Conservation (phyloP, 306 rosid genomes). For the Senna siamea region DNA sequence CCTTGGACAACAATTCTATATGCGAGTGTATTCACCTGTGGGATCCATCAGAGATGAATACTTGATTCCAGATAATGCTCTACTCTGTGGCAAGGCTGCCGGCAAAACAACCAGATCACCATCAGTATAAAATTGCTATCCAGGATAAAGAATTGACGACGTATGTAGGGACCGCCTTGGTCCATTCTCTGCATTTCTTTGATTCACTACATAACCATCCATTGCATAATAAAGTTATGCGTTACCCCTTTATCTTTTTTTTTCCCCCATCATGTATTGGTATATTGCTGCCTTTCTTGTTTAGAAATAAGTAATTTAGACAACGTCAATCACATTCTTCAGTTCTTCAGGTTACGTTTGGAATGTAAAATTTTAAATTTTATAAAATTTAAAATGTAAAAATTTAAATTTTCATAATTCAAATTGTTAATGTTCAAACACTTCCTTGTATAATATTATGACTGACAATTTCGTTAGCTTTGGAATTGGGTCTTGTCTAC, state of each 20-base stretch:
- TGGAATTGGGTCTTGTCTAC: no score
- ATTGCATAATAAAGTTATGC: conserved; percentile 21
- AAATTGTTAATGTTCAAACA: no score
- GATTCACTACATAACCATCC: not conserved
- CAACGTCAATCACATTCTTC: not conserved
- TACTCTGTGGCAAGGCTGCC: conserved; percentile 78
- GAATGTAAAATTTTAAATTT: no score
- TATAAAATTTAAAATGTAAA: no score
- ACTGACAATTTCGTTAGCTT: no score
- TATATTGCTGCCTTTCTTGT: conserved; percentile 3
- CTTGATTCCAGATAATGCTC: conserved; percentile 83
- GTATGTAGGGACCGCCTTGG: conserved; percentile 26
- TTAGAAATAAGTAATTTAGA: not conserved
- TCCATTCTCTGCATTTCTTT: conserved; percentile 43
- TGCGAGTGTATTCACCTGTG: conserved; percentile 77
- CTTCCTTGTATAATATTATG: no score
- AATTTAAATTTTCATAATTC: no score
- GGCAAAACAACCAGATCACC: conserved; percentile 51
- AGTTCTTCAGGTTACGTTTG: no score
- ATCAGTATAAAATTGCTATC: conserved; percentile 15
- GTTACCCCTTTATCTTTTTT: conserved; percentile 8
- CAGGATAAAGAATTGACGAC: not conserved
- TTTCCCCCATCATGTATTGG: conserved; percentile 1
- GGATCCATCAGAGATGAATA: conserved; percentile 73
- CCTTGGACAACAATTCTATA: conserved; percentile 86